Evolutionary conservation across 2,329 filamentous ascomycete species (phyloP).

Genomic region (Hymenoscyphus fructigenus): DNA sequence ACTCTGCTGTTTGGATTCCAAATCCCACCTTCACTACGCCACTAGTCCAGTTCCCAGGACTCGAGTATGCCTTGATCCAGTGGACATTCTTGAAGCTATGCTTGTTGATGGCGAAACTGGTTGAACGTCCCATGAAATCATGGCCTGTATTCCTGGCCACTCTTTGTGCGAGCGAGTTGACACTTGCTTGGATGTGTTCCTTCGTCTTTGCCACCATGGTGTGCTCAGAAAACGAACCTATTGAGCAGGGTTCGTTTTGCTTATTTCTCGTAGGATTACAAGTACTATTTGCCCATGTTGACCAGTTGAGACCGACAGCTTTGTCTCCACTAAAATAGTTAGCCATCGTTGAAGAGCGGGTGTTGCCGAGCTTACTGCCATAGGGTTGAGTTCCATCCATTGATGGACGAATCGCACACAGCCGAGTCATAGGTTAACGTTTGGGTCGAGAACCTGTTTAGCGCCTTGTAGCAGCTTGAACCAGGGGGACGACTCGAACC

Average conservation of each 20-base stretch:
- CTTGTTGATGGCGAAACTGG: slow-evolving; percentile 47
- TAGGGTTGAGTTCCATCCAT: not conserved
- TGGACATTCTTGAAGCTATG: slow-evolving; percentile 44
- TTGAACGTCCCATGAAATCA: slow-evolving; percentile 46
- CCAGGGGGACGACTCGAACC: not conserved
- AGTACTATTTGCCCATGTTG: not conserved
- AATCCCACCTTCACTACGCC: slow-evolving; percentile 38
- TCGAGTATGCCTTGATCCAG: slow-evolving; percentile 37
- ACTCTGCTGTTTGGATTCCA: slow-evolving; percentile 43
- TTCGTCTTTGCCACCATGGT: slow-evolving; percentile 28
- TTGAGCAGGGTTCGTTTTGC: slow-evolving; percentile 1
- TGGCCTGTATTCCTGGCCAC: slow-evolving; percentile 45
- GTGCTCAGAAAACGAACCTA: slow-evolving; percentile 7
- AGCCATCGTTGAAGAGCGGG: not conserved
- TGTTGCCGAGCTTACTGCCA: not conserved
- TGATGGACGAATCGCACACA: not conserved
- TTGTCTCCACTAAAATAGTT: not conserved
- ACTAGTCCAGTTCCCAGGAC: slow-evolving; percentile 34
- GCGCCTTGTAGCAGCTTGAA: too few relatives aligned
- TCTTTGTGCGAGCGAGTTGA: slow-evolving; percentile 36
- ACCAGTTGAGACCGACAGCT: not conserved
- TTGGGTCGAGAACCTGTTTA: not conserved
- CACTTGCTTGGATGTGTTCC: slow-evolving; percentile 14
- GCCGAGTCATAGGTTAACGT: not conserved
- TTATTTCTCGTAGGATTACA: not conserved